Evolutionary conservation across 192 early-diverging fungal genomes (phyloP), one percentile per base, ranked within the genome.

Genomic region (Backusella morwellensis): DNA sequence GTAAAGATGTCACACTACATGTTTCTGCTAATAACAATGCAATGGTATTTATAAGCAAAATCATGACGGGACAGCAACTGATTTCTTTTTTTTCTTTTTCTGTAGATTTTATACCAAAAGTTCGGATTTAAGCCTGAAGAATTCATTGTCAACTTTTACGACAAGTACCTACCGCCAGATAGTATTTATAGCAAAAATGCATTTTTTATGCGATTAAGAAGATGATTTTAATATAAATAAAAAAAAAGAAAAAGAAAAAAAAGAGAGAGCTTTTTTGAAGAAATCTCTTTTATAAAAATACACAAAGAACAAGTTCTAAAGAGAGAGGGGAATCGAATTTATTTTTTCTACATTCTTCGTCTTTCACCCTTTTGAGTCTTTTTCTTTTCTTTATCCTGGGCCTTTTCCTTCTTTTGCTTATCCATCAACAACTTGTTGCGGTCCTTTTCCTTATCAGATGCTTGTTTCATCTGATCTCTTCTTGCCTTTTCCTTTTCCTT

Each of bases 71-170:
- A 32, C 32, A 32, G 68, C 5, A 29, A 29, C 9, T 63, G 15
- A 40, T 56, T 17, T 76, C 42, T 67, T 17, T 23, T 69, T 38
- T 11, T 23, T 69, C 34, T 11, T 32, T 32, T 32, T 3, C 32
- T 32, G 32, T 68, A 91, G 91, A 88, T 97, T 41, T 86, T 97
- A 70, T 97, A 97, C 80, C 96, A 97, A 82, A 92, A 89, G 77
- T 90, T 96, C 81, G 96, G 97, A 14, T 98, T 97, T 81, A 98
- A 98, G 82, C 93, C 97, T 1, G 97, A 98, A 72, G 90, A 94
- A 75, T 98, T 95, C 81, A 86, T 94, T 66, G 90, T 96, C 15
- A 89, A 92, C 67, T 98, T 98, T 81, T 97, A 98, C 82, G 92
- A 95, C 81, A 91, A 95, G 80, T 97, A 97, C 79, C 76, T 97